Percentiles rank a stretch among this genome's conserved stretches.
phyloP scores from a whole-genome alignment of 768 basidiomycete species.

The Phanerochaete sordida region DNA sequence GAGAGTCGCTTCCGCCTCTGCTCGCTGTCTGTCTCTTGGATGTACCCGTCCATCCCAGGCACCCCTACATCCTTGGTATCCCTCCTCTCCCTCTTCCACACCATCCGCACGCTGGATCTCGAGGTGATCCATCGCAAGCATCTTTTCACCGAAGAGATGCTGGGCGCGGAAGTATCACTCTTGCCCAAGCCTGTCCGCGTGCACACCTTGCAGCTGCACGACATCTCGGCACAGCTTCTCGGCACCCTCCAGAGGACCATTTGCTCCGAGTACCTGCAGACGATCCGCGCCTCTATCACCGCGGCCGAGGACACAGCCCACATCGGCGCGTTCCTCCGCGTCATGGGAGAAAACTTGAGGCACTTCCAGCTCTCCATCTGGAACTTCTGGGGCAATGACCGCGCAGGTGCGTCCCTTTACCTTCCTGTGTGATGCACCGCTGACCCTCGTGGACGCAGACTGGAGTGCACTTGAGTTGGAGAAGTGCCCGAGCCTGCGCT shows the following conservation, averaged over 20 bases:
- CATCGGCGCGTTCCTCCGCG: conserved; percentile 4
- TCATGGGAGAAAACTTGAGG: not conserved
- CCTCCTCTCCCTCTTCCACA: conserved; percentile 9
- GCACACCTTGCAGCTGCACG: conserved; percentile 4
- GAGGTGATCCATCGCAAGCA: conserved; percentile 11
- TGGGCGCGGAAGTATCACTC: not conserved
- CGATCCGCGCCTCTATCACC: conserved; percentile 6
- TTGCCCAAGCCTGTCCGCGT: not conserved
- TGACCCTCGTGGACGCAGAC: not conserved
- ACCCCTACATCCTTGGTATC: not conserved
- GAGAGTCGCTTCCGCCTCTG: not conserved
- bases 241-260: not conserved
- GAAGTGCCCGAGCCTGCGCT: conserved; percentile 1
- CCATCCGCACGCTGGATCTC: conserved; percentile 7
- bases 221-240: conserved; percentile 5
- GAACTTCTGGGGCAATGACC: conserved; percentile 11
- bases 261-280: not conserved
- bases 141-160: not conserved
- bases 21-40: conserved; percentile 6
- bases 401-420: conserved; percentile 3
- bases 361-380: conserved; percentile 10
- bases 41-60: conserved; percentile 11
- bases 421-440: not conserved
- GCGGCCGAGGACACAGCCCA: conserved; percentile 1
- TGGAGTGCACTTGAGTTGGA: conserved; percentile 5